Percentiles rank a stretch among this genome's conserved stretches.
Evolutionary conservation across 768 basidiomycete genomes (phyloP).

Genomic region (Phlegmacium glaucopus): DNA sequence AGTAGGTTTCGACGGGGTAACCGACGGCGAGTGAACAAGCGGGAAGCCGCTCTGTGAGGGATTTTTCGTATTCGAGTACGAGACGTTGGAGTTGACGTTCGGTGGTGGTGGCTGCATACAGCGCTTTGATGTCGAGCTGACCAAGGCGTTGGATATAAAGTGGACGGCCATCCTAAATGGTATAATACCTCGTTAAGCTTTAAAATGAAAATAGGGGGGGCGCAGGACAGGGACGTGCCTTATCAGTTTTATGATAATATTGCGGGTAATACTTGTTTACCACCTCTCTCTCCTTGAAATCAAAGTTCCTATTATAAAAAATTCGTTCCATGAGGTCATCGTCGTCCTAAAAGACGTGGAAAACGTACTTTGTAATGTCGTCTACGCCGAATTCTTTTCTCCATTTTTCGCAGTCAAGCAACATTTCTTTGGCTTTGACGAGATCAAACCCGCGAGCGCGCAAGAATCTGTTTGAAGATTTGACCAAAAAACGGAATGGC

Average conservation of each 20-base stretch:
- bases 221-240: too few species aligned
- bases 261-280: constrained; percentile 95
- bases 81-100: constrained; percentile 88
- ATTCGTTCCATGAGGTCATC: too few species aligned
- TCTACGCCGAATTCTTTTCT: constrained; percentile 82
- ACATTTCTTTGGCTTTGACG: constrained; percentile 77
- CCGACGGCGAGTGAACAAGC: constrained; percentile 69
- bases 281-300: constrained; percentile 76
- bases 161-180: constrained; percentile 91
- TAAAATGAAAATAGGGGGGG: too few species aligned
- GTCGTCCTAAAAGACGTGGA: too few species aligned
- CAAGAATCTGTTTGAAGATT: constrained; percentile 59
- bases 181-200: background rate
- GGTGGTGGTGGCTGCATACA: constrained; percentile 78
- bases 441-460: constrained; percentile 94
- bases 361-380: constrained; percentile 62
- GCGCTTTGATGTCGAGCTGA: constrained; percentile 79
- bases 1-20: constrained; percentile 92
- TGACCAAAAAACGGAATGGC: background rate
- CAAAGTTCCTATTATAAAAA: constrained; percentile 58
- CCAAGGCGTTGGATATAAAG: constrained; percentile 94
- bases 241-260: constrained; percentile 95
- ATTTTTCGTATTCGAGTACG: constrained; percentile 92
- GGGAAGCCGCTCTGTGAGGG: constrained; percentile 74
- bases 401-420: constrained; percentile 82